Evolutionary conservation across 768 basidiomycete species (phyloP).

Genomic region (Dictyophora rubrovolvata): DNA sequence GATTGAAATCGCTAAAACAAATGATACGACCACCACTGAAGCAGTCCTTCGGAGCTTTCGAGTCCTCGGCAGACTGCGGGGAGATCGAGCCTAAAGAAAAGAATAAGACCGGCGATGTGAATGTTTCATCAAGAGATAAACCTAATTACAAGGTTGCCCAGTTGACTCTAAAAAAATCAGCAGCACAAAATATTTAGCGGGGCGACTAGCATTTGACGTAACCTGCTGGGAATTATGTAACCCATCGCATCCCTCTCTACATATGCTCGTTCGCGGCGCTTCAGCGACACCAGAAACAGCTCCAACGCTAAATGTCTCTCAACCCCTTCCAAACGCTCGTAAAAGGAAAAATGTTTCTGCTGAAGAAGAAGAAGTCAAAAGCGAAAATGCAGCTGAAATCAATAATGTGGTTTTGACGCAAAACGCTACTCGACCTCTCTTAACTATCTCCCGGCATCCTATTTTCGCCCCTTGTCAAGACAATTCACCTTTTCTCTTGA

Average conservation of each 20-base stretch:
- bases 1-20: no score
- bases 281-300: constrained; percentile 1
- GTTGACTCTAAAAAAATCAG: no score
- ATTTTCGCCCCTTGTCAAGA: constrained; percentile 52
- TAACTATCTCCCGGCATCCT: constrained; percentile 67
- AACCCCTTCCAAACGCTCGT: not conserved
- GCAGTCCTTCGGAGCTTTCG: no score
- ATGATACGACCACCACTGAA: no score
- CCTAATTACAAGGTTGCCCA: no score
- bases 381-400: not conserved
- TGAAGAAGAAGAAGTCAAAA: not conserved
- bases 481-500: constrained; percentile 46
- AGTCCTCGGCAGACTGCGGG: no score
- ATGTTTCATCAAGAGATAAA: no score
- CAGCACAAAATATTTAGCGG: no score
- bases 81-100: no score
- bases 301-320: not conserved
- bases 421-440: constrained; percentile 55
- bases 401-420: constrained; percentile 50
- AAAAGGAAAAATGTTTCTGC: constrained; percentile 8
- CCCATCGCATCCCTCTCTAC: not conserved
- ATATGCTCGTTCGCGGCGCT: constrained; percentile 7
- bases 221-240: no score
- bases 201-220: no score
- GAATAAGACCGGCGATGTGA: no score